Evolutionary conservation across 2,329 filamentous ascomycete genomes (phyloP).

Genomic region (Cylindrodendrum hubeiense): DNA sequence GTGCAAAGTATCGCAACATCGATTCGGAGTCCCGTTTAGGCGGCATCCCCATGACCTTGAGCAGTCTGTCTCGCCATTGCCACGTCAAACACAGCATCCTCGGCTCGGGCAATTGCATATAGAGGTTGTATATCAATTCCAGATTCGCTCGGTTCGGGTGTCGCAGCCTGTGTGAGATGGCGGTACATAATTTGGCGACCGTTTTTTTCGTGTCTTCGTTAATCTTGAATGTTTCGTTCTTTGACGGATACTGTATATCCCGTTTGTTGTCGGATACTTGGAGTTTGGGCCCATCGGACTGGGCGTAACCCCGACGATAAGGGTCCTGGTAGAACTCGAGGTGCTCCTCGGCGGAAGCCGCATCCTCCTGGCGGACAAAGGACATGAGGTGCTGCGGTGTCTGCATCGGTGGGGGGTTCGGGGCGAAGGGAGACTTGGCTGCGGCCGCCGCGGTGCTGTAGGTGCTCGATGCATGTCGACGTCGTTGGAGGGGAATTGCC

Average conservation of each 20-base stretch:
- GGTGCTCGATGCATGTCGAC: slow-evolving; percentile 36
- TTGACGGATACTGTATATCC: slow-evolving; percentile 61
- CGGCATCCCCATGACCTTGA: slow-evolving; percentile 76
- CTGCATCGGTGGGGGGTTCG: slow-evolving; percentile 27
- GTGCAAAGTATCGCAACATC: slow-evolving; percentile 85
- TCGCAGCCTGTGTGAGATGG: slow-evolving; percentile 56
- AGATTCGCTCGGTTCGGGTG: slow-evolving; percentile 56
- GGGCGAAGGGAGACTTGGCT: slow-evolving; percentile 22
- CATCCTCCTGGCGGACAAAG: slow-evolving; percentile 64
- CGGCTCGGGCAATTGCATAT: slow-evolving; percentile 63
- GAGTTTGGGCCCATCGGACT: slow-evolving; percentile 61
- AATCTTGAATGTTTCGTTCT: slow-evolving; percentile 53
- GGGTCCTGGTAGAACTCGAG: slow-evolving; percentile 65
- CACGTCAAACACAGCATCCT: slow-evolving; percentile 64
- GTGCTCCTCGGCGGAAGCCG: slow-evolving; percentile 64
- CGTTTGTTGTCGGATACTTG: slow-evolving; percentile 63
- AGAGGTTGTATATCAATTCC: slow-evolving; percentile 62
- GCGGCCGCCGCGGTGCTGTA: slow-evolving; percentile 44
- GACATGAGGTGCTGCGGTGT: slow-evolving; percentile 62
- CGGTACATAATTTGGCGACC: slow-evolving; percentile 55
- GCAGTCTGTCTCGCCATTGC: slow-evolving; percentile 70
- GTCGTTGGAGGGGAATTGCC: slow-evolving; percentile 22
- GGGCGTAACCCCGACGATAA: slow-evolving; percentile 66
- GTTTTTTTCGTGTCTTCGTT: slow-evolving; percentile 51
- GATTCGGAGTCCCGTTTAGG: slow-evolving; percentile 67